Base-by-base conservation (phyloP, 2,329 filamentous ascomycete species). In the Didymella pinodella region DNA sequence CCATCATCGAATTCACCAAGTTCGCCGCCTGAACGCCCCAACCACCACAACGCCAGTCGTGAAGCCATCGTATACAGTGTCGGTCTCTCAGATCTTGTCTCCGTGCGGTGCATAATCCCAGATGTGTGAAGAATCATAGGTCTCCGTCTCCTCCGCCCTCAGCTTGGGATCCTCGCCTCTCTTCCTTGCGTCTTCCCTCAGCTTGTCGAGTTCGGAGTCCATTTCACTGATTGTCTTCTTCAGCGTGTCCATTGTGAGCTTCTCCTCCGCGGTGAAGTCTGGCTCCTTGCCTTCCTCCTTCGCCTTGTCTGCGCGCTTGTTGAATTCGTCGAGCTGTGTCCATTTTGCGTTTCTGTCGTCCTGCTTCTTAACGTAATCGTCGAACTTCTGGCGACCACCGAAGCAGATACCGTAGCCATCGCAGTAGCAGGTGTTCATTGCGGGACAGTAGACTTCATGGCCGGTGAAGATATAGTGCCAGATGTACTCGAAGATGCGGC, bases 361-460 rank as follows among this genome's bases (percentile, higher is more conserved):
- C 41, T 79, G 74, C 54, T 83, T 69, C 52, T 81, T 78, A 54
- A 84, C 80, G 70, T 80, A 87, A 7, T 79, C 72, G 32, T 83
- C 77, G 52, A 83, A 86, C 54, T 80, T 76, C 14, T 79, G 72
- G 28, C 80, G 78, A 3, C 78, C 79, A 20, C 82, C 84, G 62
- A 88, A 88, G 65, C 87, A 89, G 16, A 88, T 75, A 0, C 87
- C 87, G 59, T 86, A 89, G 4, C 85, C 86, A 59, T 89, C 86
- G 71, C 87, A 89, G 62, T 88, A 87, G 75, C 87, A 78, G 0
- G 74, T 70, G 59, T 77, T 76, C 66, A 71, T 70, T n/a, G 75
- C 71, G 6, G 76, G 76, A 48, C 76, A 78, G 54, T 73, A 75
- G 14, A 76, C 68, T 45, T 76, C 75, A 58, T 76, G 73, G 31